Conservation (phyloP, 768 basidiomycete genomes). For the Pisolithus albus region DNA sequence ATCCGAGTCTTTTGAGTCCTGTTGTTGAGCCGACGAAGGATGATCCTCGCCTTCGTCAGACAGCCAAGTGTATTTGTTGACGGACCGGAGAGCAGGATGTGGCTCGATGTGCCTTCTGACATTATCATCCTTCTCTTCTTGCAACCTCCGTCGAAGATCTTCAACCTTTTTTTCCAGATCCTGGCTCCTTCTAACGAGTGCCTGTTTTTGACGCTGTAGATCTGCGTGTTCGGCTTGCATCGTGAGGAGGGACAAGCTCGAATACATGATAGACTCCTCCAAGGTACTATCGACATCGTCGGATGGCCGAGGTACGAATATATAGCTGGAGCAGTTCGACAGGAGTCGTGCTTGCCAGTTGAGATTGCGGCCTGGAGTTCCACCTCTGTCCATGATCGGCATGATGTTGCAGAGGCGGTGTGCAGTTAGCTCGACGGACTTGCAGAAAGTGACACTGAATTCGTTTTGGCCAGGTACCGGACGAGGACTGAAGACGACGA, state of each 20-base stretch:
- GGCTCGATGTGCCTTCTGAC: slow-evolving; percentile 6
- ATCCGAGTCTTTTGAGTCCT: background rate
- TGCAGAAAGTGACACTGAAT: slow-evolving; percentile 47
- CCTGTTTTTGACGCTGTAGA: slow-evolving; percentile 25
- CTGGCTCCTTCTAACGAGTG: slow-evolving; percentile 15
- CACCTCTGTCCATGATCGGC: slow-evolving; percentile 31
- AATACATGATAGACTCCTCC: slow-evolving; percentile 35
- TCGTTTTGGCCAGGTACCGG: slow-evolving; percentile 42
- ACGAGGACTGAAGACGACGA: slow-evolving; percentile 58
- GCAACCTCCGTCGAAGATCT: slow-evolving; percentile 9
- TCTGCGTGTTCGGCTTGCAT: slow-evolving; percentile 36
- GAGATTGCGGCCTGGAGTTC: slow-evolving; percentile 27
- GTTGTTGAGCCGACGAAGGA: background rate
- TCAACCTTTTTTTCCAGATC: slow-evolving; percentile 21
- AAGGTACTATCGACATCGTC: slow-evolving; percentile 11
- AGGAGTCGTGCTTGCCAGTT: slow-evolving; percentile 53
- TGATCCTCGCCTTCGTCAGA: background rate
- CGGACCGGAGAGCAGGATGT: background rate
- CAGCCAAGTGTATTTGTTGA: background rate
- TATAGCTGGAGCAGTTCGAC: slow-evolving; percentile 47
- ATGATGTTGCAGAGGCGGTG: slow-evolving; percentile 39
- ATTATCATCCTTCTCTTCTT: background rate
- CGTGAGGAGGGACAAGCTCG: slow-evolving; percentile 43
- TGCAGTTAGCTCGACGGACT: slow-evolving; percentile 35
- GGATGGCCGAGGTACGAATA: slow-evolving; percentile 36